Base-by-base conservation (phyloP, 805 yeast species). In the Saccharomycopsis malanga region DNA sequence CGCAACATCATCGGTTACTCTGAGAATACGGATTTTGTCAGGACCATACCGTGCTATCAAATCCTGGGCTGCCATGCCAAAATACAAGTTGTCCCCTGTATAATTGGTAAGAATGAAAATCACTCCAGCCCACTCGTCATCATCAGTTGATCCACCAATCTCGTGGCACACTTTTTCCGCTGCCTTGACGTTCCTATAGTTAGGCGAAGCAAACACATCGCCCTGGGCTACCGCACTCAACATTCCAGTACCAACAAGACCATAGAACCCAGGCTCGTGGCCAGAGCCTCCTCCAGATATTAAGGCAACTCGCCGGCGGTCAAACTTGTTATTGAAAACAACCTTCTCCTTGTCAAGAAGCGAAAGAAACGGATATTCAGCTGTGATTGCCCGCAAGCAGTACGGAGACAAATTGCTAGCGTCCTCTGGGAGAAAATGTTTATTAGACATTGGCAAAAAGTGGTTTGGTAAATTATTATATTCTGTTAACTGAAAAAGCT, bases 1-100 rank as follows among this genome's bases (percentile, higher is more conserved):
- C 4, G 96, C 88, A 24, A 87, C 95, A 62, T 89, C 98, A 61
- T 89, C 98, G 39, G 87, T 84, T 29, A 89, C 88, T 55, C 94
- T 72, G 15, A 45, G 45, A 4, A 45, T 45, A 14, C 46, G 39
- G 34, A 45, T 40, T 37, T 45, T 45, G 18, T 21, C 34, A 4
- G 45, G 7, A 6, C 49, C 49, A 32, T 45, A 45, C 4, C 44
- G 39, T 4, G 49, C 49, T 40, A 41, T 34, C 25, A 45, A 27
- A 23, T 45, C 49, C 61, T 89, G 97, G 2, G 83, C 89, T 3
- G 94, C 94, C 48, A 89, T 70, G 1, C 96, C 96, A 65, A 89
- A 89, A 64, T 89, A 96, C 46, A 89, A 67, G 18, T 89, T 81
- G 66, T 89, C 98, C 29, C 98, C 98, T 3, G 97, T 89, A 64